Evolutionary conservation across 2,329 filamentous ascomycete genomes (phyloP), one percentile per base, ranked within the genome.

Genomic region (Biscogniauxia marginata): DNA sequence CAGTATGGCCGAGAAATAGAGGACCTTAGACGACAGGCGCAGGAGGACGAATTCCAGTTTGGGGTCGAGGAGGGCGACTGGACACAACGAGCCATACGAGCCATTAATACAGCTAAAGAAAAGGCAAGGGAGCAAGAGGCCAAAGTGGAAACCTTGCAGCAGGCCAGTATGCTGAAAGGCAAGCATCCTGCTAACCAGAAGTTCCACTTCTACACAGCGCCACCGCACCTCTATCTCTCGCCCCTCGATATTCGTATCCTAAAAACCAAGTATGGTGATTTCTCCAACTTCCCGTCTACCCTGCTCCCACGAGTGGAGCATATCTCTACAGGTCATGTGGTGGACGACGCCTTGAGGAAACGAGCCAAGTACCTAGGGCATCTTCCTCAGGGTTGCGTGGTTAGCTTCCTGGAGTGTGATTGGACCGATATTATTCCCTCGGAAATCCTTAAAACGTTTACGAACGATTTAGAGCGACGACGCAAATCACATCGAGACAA

Each of bases 241-340:
- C 88, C 93, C 0, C 80, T 97, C 30, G 93, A 97, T 69, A 97
- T 97, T 59, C 87, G 93, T 50, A 96, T 97, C 59, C 78, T 97
- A 25, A 96, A 96, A 74, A 85, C 91, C 1, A 91, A 91, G 46
- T 97, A 95, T 68, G 91, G 91, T 2, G 83, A 88, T 19, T 97
- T 95, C 70, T 84, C 87, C 1, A 77, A 83, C 8, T 96, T 97
- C 65, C 93, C 93, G 0, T 89, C 91, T 0, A 93, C 90, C 0
- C 87, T 97, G 16, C 79, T 96, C 8, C 93, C 93, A 0, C 85
- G 90, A 4, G 89, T 97, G 3, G 93, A 96, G 71, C 91, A 91
- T 66, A 89, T 97, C 23, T 95, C 91, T 0, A 91, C 89, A 1
- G 92, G 91, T 1, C 91, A 96, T 68, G 86, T 91, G 4, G 85